phyloP scores from a whole-genome alignment of 2,329 filamentous ascomycete genomes.

The Trichoderma oligosporum region DNA sequence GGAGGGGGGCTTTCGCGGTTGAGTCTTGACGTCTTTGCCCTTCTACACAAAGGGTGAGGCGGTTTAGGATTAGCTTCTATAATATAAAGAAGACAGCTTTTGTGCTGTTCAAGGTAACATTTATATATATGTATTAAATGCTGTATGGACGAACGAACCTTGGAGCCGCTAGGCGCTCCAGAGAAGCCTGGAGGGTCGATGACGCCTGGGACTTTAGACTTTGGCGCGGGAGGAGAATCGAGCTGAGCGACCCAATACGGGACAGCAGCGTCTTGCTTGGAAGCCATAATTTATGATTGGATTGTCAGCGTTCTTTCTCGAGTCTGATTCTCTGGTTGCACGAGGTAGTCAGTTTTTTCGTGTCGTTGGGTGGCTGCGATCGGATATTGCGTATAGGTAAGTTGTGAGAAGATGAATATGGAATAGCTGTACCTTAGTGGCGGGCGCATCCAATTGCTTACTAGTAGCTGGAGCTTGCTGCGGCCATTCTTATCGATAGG shows the following conservation, averaged over 20 bases:
- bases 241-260: conserved; percentile 84
- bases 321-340: background rate
- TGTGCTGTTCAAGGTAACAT: no score
- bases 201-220: conserved; percentile 63
- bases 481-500: conserved; percentile 17
- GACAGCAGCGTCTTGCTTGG: conserved; percentile 27
- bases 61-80: background rate
- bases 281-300: conserved; percentile 1
- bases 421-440: background rate
- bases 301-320: background rate
- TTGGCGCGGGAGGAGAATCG: conserved; percentile 62
- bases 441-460: conserved; percentile 3
- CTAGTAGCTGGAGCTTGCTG: background rate
- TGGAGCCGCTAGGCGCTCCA: conserved; percentile 53
- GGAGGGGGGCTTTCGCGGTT: conserved; percentile 63
- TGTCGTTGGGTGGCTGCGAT: background rate
- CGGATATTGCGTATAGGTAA: background rate
- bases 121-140: no score
- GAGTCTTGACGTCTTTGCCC: conserved; percentile 47
- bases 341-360: background rate
- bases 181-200: conserved; percentile 83
- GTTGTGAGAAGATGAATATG: no score
- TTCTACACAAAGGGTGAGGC: conserved; percentile 41
- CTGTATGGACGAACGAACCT: conserved; percentile 41
- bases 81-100: no score